phyloP scores from a whole-genome alignment of 192 early-diverging fungal species.

The Podila epigama region DNA sequence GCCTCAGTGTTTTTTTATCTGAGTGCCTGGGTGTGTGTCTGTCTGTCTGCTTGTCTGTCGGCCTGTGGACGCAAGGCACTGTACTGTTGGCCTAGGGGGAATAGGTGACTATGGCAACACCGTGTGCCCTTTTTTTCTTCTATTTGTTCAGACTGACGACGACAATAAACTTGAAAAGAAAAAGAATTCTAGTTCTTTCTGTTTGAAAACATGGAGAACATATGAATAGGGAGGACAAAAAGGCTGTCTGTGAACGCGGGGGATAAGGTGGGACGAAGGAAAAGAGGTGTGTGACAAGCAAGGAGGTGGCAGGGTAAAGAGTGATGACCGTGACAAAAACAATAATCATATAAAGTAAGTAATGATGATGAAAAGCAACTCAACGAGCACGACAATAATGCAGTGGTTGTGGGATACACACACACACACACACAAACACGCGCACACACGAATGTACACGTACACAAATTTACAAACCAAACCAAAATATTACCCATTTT shows the following conservation, averaged over 20 bases:
- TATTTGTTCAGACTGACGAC: too few relatives aligned
- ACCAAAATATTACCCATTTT: not conserved
- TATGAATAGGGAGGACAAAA: not conserved
- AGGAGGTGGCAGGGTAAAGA: not conserved
- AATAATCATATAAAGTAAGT: not conserved
- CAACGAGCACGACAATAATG: too few relatives aligned
- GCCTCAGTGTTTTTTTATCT: too few relatives aligned
- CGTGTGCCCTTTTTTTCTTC: too few relatives aligned
- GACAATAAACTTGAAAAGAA: not conserved
- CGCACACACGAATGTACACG: not conserved
- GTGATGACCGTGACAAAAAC: not conserved
- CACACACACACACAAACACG: not conserved
- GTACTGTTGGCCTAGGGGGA: too few relatives aligned
- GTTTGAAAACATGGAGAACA: too few relatives aligned
- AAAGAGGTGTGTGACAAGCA: not conserved
- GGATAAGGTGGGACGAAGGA: not conserved
- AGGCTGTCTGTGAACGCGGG: not conserved
- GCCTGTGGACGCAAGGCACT: too few relatives aligned
- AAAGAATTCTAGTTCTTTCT: not conserved
- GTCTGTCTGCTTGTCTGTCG: too few relatives aligned
- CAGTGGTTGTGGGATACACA: too few relatives aligned
- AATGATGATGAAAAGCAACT: not conserved
- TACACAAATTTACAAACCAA: not conserved
- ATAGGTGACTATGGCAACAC: not conserved
- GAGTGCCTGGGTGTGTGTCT: too few relatives aligned